Evolutionary conservation across 805 yeast species (phyloP), one percentile per base, ranked within the genome.

Genomic region (Yarrowia phangngaensis): DNA sequence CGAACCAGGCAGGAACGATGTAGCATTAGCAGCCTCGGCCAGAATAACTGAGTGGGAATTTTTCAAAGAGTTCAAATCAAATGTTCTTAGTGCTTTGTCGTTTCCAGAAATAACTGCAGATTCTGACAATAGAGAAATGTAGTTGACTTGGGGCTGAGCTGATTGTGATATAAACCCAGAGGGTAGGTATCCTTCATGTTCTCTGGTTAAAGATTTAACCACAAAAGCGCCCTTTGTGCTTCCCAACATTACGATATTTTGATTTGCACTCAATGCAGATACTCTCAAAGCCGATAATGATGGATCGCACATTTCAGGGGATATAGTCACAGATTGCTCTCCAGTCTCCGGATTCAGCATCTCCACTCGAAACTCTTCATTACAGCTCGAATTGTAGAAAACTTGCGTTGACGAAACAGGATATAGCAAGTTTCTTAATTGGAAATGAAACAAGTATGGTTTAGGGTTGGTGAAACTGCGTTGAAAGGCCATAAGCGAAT

Each of bases 171-270:
- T 28, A 20, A 30, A 20, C 7, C 35, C 34, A 4, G 35, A 41
- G n/a, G 35, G 29, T 2, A 29, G 35, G 35, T 41, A 12, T 28
- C 13, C 3, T 28, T 11, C 8, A 15, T 4, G 6, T 15, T 3
- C 5, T 30, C n/a, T 6, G 28, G 5, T 14, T 29, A 41, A n/a
- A 6, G 51, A 24, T 8, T 22, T 35, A 8, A 31, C 40, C 13
- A 33, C 41, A n/a, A 54, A 35, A 14, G 26, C 33, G 2, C 71
- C 64, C 36, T 69, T 65, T 51, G 70, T 65, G 28, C 70, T 58
- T 3, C 73, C 54, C 50, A 69, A 66, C 11, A 76, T 73, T 1
- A 83, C 83, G 40, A 70, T 71, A 50, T 75, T 71, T 0, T 82
- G 75, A 1, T 83, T 83, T 8, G 76, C 71, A 8, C 70, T 73